Evolutionary conservation across 2,329 filamentous ascomycete genomes (phyloP).

Genomic region (Stagonosporopsis tanaceti): DNA sequence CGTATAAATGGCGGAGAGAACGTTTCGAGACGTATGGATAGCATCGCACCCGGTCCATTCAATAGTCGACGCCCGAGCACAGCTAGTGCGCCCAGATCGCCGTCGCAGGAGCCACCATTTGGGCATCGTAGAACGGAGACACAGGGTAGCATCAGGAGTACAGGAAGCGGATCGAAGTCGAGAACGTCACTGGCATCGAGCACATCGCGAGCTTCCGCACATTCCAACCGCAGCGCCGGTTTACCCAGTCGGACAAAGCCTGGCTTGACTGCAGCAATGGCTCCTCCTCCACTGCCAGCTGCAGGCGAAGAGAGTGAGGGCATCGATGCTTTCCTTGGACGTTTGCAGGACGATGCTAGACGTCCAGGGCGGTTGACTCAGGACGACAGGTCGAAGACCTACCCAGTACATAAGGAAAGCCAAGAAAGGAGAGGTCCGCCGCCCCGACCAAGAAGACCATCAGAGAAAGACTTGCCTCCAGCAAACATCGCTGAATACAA

Average conservation of each 20-base stretch:
- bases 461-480: constrained; percentile 36
- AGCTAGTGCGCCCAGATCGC: constrained; percentile 44
- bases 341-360: constrained; percentile 46
- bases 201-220: constrained; percentile 41
- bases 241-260: constrained; percentile 34
- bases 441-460: constrained; percentile 35
- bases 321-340: constrained; percentile 50
- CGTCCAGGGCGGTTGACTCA: constrained; percentile 24
- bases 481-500: constrained; percentile 33
- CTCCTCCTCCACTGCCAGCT: constrained; percentile 30
- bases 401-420: constrained; percentile 35
- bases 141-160: constrained; percentile 42
- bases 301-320: constrained; percentile 39
- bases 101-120: constrained; percentile 33
- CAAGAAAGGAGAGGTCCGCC: constrained; percentile 29
- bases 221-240: constrained; percentile 38
- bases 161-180: constrained; percentile 37
- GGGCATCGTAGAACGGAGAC: constrained; percentile 48
- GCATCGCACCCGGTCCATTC: constrained; percentile 72
- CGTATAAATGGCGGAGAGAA: constrained; percentile 51
- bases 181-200: constrained; percentile 42
- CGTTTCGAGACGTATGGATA: constrained; percentile 69
- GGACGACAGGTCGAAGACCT: constrained; percentile 30
- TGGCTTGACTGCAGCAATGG: constrained; percentile 18
- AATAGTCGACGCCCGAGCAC: constrained; percentile 53